Evolutionary conservation across 768 basidiomycete genomes (phyloP).

Genomic region (Chlorophyllum brunneum): DNA sequence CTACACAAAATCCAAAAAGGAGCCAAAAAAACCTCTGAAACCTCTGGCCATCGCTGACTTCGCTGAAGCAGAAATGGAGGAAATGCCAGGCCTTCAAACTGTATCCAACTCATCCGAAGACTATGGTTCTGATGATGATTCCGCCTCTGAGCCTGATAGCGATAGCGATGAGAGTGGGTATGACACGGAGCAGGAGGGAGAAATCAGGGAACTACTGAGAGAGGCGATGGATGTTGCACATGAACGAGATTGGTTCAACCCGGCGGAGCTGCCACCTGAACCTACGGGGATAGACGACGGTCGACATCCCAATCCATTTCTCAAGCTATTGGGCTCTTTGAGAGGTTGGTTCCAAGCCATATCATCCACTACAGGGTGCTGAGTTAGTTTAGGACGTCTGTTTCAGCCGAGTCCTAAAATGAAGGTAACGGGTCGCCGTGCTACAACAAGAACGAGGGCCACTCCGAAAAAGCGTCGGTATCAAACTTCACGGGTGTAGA

Average conservation of each 20-base stretch:
- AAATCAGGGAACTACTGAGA: conserved; percentile 53
- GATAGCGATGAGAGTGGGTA: conserved; percentile 37
- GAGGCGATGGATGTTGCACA: conserved; percentile 73
- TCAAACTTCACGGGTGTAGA: background rate
- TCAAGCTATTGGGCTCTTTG: conserved; percentile 71
- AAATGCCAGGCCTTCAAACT: conserved; percentile 67
- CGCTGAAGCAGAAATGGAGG: conserved; percentile 40
- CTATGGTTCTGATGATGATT: conserved; percentile 36
- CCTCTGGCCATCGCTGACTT: conserved; percentile 47
- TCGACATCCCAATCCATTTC: conserved; percentile 70
- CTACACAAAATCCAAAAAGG: conserved; percentile 22
- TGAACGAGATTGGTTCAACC: conserved; percentile 58
- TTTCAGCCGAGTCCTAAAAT: conserved; percentile 44
- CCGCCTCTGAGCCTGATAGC: conserved; percentile 29
- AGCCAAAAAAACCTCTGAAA: conserved; percentile 41
- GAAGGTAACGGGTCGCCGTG: conserved; percentile 25
- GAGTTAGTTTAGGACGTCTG: conserved; percentile 51
- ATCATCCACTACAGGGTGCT: background rate
- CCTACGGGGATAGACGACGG: conserved; percentile 42
- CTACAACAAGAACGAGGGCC: conserved; percentile 19
- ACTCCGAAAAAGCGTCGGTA: conserved; percentile 20
- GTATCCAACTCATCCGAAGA: conserved; percentile 59
- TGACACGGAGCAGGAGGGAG: conserved; percentile 68
- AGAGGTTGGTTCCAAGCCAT: conserved; percentile 45
- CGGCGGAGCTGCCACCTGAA: conserved; percentile 27